Evolutionary conservation across 345 rosid genomes (phyloP), one percentile per base, ranked within the genome.

Genomic region (Dipteronia sinensis): DNA sequence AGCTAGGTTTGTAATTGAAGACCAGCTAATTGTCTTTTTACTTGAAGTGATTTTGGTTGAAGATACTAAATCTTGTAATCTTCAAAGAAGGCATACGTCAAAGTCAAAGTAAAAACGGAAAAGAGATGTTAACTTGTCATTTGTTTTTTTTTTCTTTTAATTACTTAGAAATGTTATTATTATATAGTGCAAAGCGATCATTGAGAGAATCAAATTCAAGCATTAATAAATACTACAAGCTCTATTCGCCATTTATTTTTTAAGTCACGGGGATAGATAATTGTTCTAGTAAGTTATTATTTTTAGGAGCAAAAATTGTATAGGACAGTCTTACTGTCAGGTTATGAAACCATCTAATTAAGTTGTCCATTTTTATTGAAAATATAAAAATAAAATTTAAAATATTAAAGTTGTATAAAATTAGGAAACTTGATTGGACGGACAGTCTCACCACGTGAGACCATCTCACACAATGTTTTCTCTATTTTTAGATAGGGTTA

Each of bases 241-340:
- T 69, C 6, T 10, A 23, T 69, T 15, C 2, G 9, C 40, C 38
- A 13, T 12, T 9, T 47, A 23, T 11, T 15, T 47, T 25, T 69
- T 9, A 67, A 40, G 71, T 29, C 74, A 71, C 74, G 47, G 74
- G 34, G 46, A 9, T 29, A 19, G 74, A 71, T 53, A 27, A 44
- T 17, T 31, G 61, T 51, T 51, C 16, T 10, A 27, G 17, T 49
- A 17, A 34, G 38, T 34, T 34, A 34, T 34, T 34, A 34, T 34
- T 34, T 34, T 34, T 34, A 34, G 38, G 6, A 34, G 38, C 38
- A 34, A 34, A 34, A 34, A 0, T 34, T 34, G 38, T 34, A 6
- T 34, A 0, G 38, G 38, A 4, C 38, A 4, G 6, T 34, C 6
- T 34, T 1, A 34, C 38, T 4, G 6, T 4, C 6, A 3, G 6